Conservation (phyloP, 73 alveolate species). For the Paramecium octaurelia region DNA sequence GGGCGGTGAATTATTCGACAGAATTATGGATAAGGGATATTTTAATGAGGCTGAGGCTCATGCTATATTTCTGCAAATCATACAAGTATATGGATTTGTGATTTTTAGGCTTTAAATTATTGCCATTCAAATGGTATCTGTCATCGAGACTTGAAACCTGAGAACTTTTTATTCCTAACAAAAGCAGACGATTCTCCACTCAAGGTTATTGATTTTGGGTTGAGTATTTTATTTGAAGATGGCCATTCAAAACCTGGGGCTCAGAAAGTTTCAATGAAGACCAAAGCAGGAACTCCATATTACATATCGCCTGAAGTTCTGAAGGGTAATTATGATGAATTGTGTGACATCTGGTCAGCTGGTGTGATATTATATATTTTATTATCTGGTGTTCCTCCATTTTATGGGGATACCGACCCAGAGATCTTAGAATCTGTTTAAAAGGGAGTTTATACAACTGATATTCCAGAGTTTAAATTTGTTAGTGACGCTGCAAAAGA, state of each 20-base stretch:
- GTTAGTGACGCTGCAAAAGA: conserved; percentile 69
- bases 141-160: conserved; percentile 81
- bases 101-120: conserved; percentile 66
- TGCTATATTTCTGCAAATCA: conserved; percentile 62
- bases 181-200: conserved; percentile 62
- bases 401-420: conserved; percentile 71
- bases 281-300: conserved; percentile 73
- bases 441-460: conserved; percentile 64
- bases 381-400: conserved; percentile 77
- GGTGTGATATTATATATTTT: conserved; percentile 76
- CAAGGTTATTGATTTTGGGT: conserved; percentile 70
- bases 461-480: conserved; percentile 60
- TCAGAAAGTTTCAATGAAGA: conserved; percentile 60
- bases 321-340: conserved; percentile 71
- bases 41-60: conserved; percentile 73
- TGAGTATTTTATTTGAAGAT: conserved; percentile 71
- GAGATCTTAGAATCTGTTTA: conserved; percentile 67
- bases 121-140: conserved; percentile 76
- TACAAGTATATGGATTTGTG: conserved; percentile 28
- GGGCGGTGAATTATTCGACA: conserved; percentile 82
- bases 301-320: conserved; percentile 75
- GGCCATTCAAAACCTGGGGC: neutral
- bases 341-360: conserved; percentile 76
- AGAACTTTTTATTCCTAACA: conserved; percentile 68
- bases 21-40: conserved; percentile 63